phyloP scores from a whole-genome alignment of 2,329 filamentous ascomycete species.

The Hirsutella minnesotensis region DNA sequence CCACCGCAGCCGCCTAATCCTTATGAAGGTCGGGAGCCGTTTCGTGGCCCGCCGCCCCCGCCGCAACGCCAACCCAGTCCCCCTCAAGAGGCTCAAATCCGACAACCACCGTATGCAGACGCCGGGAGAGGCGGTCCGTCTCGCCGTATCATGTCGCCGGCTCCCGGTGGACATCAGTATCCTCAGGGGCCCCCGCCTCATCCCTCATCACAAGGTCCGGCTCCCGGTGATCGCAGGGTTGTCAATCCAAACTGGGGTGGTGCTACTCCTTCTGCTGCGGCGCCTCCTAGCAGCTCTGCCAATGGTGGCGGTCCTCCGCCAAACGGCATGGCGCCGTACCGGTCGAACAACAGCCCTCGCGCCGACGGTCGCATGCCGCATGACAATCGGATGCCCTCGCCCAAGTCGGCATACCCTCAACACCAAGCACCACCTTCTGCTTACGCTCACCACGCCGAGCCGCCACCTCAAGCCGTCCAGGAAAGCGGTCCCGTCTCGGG shows the following conservation, averaged over 20 bases:
- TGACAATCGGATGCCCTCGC: constrained; percentile 83
- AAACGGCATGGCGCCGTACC: constrained; percentile 57
- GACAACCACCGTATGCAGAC: constrained; percentile 46
- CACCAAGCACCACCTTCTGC: constrained; percentile 42
- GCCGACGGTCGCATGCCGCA: constrained; percentile 65
- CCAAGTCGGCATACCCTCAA: constrained; percentile 73
- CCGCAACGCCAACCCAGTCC: constrained; percentile 66
- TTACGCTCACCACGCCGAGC: constrained; percentile 63
- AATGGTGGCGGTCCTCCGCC: constrained; percentile 26
- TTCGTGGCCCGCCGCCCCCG: constrained; percentile 55
- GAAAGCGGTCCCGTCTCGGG: constrained; percentile 38
- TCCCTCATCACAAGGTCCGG: constrained; percentile 33
- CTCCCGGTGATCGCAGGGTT: constrained; percentile 40
- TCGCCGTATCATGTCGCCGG: constrained; percentile 38
- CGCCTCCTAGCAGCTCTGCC: constrained; percentile 24
- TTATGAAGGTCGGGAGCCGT: constrained; percentile 63
- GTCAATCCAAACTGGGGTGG: constrained; percentile 49
- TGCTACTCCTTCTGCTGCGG: constrained; percentile 32
- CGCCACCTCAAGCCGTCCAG: constrained; percentile 46
- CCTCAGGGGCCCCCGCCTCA: constrained; percentile 38
- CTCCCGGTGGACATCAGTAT: constrained; percentile 29
- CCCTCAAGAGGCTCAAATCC: constrained; percentile 51
- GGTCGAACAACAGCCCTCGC: constrained; percentile 61
- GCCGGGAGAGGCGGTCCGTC: constrained; percentile 17
- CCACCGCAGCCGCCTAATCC: constrained; percentile 68